Evolutionary conservation across 2,329 filamentous ascomycete species (phyloP), one percentile per base, ranked within the genome.

Genomic region (Pleoardoris graminearum): DNA sequence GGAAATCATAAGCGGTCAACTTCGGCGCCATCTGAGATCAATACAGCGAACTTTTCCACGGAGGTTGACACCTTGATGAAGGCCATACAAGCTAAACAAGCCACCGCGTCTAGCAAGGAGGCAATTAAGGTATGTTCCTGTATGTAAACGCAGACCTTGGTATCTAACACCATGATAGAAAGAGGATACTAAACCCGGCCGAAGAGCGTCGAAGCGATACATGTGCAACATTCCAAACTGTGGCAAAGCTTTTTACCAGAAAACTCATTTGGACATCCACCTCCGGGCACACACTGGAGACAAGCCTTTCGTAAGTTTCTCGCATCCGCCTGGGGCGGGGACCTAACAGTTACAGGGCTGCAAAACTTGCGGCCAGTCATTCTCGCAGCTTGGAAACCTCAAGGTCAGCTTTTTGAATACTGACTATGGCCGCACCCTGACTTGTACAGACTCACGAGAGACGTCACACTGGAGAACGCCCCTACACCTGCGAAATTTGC

Each of bases 181-280:
- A 11, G 61, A 68, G 5, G 58, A 54, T 57, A 14, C 56, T 54
- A 72, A 66, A 55, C 57, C 51, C 42, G 66, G 33, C 4, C 69
- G 71, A 65, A 77, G 71, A 67, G 72, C 76, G 52, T 80, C 82
- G 65, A 94, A 86, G 72, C 78, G 85, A 65, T 91, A 93, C 70
- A 76, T 82, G 16, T 99, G 94, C 75, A 82, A 81, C 17, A 80
- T 91, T 33, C 82, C 85, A 7, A 84, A 84, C 35, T 97, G 93
- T 73, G 79, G 81, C 62, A 95, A 94, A 78, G 85, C 82, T 56
- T 97, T 97, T 73, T 85, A 85, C 54, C 93, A 97, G 69, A 96
- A 93, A 76, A 96, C 92, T 1, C 93, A 97, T 65, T 81, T 97
- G 10, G 89, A 94, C 55, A 97, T 95, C 43, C 94, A 99, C 72